phyloP scores from a whole-genome alignment of 169 alveolate species.

The Plasmodium billcollinsi region DNA sequence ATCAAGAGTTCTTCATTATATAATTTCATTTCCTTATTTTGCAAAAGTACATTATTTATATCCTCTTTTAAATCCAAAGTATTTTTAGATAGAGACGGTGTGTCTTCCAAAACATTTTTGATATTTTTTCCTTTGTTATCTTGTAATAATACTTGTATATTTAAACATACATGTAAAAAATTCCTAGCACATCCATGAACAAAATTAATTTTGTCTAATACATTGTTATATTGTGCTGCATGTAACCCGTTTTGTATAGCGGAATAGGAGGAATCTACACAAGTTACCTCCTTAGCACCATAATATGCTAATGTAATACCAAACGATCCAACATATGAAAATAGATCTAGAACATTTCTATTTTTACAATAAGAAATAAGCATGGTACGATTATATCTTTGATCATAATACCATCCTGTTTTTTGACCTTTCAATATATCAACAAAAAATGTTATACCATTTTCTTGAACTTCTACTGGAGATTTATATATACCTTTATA shows the following conservation, averaged over 20 bases:
- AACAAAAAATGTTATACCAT: constrained; percentile 78
- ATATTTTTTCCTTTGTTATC: not conserved
- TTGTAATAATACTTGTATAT: not conserved
- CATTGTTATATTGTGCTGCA: constrained; percentile 68
- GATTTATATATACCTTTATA: constrained; percentile 63
- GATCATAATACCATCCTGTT: constrained; percentile 82
- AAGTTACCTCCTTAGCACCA: constrained; percentile 79
- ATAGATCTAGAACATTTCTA: constrained; percentile 77
- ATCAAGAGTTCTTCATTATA: not conserved
- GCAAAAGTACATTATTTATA: not conserved
- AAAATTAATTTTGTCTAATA: constrained; percentile 52
- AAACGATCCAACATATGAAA: constrained; percentile 78
- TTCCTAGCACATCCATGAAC: constrained; percentile 61
- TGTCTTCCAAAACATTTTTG: not conserved
- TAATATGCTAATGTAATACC: constrained; percentile 80
- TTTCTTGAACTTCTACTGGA: constrained; percentile 77
- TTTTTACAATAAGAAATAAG: constrained; percentile 69
- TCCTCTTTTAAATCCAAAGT: not conserved
- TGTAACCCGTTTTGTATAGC: constrained; percentile 76
- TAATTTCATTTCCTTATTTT: not conserved
- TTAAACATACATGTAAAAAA: constrained; percentile 44
- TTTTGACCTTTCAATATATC: constrained; percentile 78
- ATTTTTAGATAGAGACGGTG: not conserved
- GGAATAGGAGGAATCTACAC: constrained; percentile 77
- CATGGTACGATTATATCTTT: constrained; percentile 75